These are phyloP conservation scores for Amanita brunnescens DNA, from an alignment of 768 basidiomycete species.

Conservation along the genomic window DNA sequence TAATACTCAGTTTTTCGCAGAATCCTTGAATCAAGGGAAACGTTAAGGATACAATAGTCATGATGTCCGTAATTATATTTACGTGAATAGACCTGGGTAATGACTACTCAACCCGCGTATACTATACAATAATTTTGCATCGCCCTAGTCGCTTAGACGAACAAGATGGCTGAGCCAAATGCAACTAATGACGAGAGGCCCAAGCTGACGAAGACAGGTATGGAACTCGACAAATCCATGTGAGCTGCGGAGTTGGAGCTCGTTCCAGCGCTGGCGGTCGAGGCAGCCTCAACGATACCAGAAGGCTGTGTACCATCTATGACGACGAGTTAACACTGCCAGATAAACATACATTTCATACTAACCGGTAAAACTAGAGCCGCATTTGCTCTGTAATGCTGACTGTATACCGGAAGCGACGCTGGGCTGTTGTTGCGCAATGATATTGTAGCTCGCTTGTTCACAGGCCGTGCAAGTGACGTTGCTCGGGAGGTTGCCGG, in stretches of 20 bases:
- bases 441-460: conserved; percentile 42
- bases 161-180: not conserved
- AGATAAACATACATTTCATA: conserved; percentile 3
- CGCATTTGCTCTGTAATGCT: conserved; percentile 32
- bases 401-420: conserved; percentile 20
- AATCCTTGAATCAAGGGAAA: conserved; percentile 39
- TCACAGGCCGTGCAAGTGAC: conserved; percentile 45
- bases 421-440: conserved; percentile 26
- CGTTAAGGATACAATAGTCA: conserved; percentile 18
- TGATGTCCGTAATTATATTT: too few species aligned
- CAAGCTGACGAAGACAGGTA: not conserved
- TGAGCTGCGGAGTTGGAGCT: conserved; percentile 12
- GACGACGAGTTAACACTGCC: not conserved
- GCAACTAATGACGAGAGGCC: not conserved
- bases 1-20: conserved; percentile 20
- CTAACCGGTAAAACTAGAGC: conserved; percentile 45
- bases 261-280: conserved; percentile 13
- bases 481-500: conserved; percentile 21
- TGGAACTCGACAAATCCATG: not conserved
- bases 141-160: not conserved
- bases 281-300: conserved; percentile 26
- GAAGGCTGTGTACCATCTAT: conserved; percentile 31
- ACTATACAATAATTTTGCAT: not conserved
- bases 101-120: not conserved
- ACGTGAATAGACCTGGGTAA: too few species aligned